phyloP scores from a whole-genome alignment of 1,139 yeast genomes.

The Kazachstania sp. region DNA sequence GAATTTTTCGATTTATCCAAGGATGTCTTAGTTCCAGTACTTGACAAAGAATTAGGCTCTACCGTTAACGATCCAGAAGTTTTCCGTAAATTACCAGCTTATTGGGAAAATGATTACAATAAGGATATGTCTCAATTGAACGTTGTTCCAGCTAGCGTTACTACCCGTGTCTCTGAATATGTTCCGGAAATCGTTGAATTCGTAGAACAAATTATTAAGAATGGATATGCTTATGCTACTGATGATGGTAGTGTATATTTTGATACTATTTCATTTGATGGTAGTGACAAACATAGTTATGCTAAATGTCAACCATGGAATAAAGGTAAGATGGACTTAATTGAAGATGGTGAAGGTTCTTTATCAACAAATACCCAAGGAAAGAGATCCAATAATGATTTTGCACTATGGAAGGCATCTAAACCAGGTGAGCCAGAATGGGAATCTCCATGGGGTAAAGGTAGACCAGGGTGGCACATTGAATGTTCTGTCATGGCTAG shows the following conservation, averaged over 20 bases:
- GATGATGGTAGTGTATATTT: constrained; percentile 90
- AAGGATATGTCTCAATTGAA: constrained; percentile 79
- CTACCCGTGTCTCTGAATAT: constrained; percentile 95
- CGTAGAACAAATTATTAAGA: constrained; percentile 62
- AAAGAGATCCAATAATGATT: constrained; percentile 73
- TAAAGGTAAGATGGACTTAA: constrained; percentile 75
- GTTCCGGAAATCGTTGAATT: constrained; percentile 83
- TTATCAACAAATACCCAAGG: constrained; percentile 45
- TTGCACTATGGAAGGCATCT: constrained; percentile 94
- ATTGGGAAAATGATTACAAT: constrained; percentile 81
- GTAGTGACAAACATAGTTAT: constrained; percentile 61
- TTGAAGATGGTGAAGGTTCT: constrained; percentile 95
- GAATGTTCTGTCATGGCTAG: constrained; percentile 99
- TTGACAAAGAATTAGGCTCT: constrained; percentile 67
- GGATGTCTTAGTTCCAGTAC: constrained; percentile 63
- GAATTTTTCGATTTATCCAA: constrained; percentile 47
- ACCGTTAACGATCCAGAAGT: constrained; percentile 76
- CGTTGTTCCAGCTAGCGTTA: constrained; percentile 74
- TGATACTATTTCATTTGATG: constrained; percentile 77
- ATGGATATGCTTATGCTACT: constrained; percentile 80
- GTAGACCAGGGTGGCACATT: constrained; percentile 99
- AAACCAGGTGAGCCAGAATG: constrained; percentile 97
- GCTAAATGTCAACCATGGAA: constrained; percentile 99
- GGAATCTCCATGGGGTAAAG: constrained; percentile 94
- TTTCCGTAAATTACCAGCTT: constrained; percentile 74